Percentiles rank a stretch among this genome's conserved stretches.
Conservation (phyloP, 495 filamentous ascomycete species). For the Sphaerosporella brunnea region DNA sequence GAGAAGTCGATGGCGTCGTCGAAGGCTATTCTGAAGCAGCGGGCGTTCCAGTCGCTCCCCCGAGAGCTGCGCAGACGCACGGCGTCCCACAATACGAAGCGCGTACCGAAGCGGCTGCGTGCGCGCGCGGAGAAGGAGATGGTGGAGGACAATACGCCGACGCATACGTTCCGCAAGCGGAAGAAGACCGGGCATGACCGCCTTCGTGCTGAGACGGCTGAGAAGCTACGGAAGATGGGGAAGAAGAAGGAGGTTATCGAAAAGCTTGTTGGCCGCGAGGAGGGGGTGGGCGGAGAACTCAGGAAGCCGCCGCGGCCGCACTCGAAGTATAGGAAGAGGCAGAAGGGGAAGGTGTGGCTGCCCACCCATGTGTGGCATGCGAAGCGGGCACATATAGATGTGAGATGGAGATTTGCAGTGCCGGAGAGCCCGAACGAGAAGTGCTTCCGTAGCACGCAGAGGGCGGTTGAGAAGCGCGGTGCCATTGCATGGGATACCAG, state of each 20-base stretch:
- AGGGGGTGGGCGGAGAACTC: constrained; percentile 34
- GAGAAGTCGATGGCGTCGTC: constrained; percentile 59
- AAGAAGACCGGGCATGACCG: constrained; percentile 47
- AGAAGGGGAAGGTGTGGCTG: constrained; percentile 79
- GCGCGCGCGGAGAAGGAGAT: constrained; percentile 61
- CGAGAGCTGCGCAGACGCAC: constrained; percentile 67
- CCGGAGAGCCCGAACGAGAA: constrained; percentile 75
- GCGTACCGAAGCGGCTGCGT: constrained; percentile 64
- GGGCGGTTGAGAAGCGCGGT: constrained; percentile 46
- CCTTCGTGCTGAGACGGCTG: constrained; percentile 70
- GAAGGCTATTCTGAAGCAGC: constrained; percentile 44
- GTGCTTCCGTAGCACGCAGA: constrained; percentile 70
- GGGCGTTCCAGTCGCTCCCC: constrained; percentile 83
- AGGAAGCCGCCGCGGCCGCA: constrained; percentile 46
- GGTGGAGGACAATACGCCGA: constrained; percentile 82
- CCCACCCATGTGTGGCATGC: constrained; percentile 90
- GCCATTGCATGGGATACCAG: constrained; percentile 84
- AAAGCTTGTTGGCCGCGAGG: constrained; percentile 22
- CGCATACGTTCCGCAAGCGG: constrained; percentile 49
- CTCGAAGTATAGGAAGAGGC: constrained; percentile 66
- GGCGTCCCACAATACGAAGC: constrained; percentile 85
- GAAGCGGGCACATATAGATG: constrained; percentile 76
- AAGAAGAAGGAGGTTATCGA: constrained; percentile 37
- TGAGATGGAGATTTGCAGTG: constrained; percentile 74
- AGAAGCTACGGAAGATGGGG: constrained; percentile 48